phyloP scores from a whole-genome alignment of 1,284 basidiomycete species.

The Melampsora larici-populina region DNA sequence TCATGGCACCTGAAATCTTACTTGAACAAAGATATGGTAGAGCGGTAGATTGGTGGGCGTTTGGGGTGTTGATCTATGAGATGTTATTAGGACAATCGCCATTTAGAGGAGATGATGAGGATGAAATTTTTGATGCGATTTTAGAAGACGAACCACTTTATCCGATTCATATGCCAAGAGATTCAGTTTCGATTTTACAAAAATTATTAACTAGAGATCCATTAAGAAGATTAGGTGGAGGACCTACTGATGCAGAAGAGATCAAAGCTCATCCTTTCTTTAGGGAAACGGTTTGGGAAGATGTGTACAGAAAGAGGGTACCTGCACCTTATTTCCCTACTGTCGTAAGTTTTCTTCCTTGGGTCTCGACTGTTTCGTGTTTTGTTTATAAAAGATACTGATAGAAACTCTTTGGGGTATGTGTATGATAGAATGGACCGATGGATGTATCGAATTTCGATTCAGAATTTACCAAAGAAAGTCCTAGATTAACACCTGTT shows the following conservation, averaged over 20 bases:
- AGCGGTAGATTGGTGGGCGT: conserved; percentile 99
- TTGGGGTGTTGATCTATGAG: conserved; percentile 96
- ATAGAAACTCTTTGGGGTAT: conserved; percentile 52
- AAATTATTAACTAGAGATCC: conserved; percentile 95
- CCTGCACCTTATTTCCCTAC: conserved; percentile 96
- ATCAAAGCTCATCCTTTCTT: conserved; percentile 99
- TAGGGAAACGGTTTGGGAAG: conserved; percentile 94
- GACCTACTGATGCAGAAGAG: conserved; percentile 87
- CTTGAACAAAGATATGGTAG: conserved; percentile 96
- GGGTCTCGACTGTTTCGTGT: conserved; percentile 44
- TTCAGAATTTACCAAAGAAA: conserved; percentile 93
- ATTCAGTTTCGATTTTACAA: conserved; percentile 91
- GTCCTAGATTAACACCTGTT: conserved; percentile 95
- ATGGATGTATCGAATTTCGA: conserved; percentile 76
- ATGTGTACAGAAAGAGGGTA: conserved; percentile 91
- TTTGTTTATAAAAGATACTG: background rate
- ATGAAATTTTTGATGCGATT: conserved; percentile 99
- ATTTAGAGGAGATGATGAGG: conserved; percentile 98
- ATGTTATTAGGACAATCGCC: conserved; percentile 99
- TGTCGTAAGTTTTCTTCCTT: conserved; percentile 64
- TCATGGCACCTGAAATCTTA: conserved; percentile 99
- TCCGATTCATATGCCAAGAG: conserved; percentile 99
- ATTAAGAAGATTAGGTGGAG: conserved; percentile 85
- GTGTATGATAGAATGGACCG: conserved; percentile 47
- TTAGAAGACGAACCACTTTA: conserved; percentile 97